A percentile compares a stretch with the other conserved stretches of the same genome.
Evolutionary conservation across 768 basidiomycete genomes (phyloP).

Genomic region (Plicaturopsis crispa): DNA sequence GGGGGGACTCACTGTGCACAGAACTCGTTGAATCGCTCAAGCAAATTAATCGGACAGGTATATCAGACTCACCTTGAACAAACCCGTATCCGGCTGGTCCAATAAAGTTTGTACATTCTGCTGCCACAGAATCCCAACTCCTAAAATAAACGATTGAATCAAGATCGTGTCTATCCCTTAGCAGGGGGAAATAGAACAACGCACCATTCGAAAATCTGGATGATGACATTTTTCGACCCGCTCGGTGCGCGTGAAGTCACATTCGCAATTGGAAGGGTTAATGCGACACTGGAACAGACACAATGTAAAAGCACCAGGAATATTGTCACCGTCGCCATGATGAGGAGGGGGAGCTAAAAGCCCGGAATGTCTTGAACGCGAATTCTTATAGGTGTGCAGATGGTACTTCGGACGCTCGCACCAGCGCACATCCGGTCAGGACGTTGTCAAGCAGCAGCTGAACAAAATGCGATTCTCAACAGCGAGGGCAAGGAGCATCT

Average conservation of each 20-base stretch:
- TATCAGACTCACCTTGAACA: conserved; percentile 55
- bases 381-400: too few relatives aligned
- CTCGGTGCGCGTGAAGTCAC: conserved; percentile 17
- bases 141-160: not conserved
- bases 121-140: conserved; percentile 38
- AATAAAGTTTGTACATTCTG: conserved; percentile 58
- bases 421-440: too few relatives aligned
- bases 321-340: too few relatives aligned
- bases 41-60: conserved; percentile 8
- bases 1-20: conserved; percentile 39
- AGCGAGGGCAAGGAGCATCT: too few relatives aligned
- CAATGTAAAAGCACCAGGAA: too few relatives aligned
- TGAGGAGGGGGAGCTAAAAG: too few relatives aligned
- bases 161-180: not conserved
- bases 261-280: too few relatives aligned
- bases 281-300: too few relatives aligned
- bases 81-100: conserved; percentile 67
- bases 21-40: not conserved
- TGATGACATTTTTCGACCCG: conserved; percentile 40
- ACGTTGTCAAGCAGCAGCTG: too few relatives aligned
- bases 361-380: too few relatives aligned
- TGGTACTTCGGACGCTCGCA: too few relatives aligned
- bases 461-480: too few relatives aligned
- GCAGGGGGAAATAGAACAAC: conserved; percentile 38
- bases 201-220: conserved; percentile 67